These are phyloP conservation scores for Apophysomyces sp. DNA, from an alignment of 371 early-diverging fungal genomes.

Conservation along the genomic window DNA sequence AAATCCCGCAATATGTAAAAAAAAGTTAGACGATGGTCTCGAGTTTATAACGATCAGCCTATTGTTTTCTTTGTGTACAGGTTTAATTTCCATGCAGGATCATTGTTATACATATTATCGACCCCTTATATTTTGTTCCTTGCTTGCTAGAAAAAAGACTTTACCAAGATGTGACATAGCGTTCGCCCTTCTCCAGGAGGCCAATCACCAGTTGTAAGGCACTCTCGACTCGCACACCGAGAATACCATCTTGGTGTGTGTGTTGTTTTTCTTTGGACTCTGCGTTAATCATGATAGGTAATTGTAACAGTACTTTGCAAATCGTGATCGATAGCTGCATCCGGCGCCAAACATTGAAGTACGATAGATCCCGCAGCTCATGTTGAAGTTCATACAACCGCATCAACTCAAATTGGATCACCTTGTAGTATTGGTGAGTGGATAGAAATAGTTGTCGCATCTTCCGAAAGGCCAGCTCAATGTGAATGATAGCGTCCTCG, in stretches of 20 bases:
- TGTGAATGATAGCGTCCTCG: constrained; percentile 60
- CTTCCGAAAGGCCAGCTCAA: constrained; percentile 57
- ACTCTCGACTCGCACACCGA: constrained; percentile 51
- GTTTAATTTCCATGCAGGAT: background rate
- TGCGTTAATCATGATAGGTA: constrained; percentile 61
- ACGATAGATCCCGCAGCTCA: constrained; percentile 54
- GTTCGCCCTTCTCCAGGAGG: constrained; percentile 55
- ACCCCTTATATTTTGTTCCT: background rate
- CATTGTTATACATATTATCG: background rate
- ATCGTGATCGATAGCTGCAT: constrained; percentile 58
- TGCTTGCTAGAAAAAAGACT: background rate
- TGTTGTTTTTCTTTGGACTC: constrained; percentile 25
- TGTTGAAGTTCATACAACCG: constrained; percentile 62
- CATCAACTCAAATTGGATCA: constrained; percentile 60
- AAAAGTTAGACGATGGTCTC: background rate
- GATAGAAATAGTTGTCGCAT: constrained; percentile 59
- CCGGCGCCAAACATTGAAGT: constrained; percentile 59
- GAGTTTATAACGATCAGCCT: background rate
- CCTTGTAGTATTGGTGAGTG: constrained; percentile 60
- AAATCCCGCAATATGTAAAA: background rate
- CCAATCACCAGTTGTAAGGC: constrained; percentile 56
- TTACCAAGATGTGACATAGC: constrained; percentile 38
- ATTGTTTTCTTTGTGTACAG: background rate
- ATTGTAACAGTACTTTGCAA: constrained; percentile 51
- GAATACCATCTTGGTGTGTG: constrained; percentile 34